Base-by-base conservation (phyloP, 2,329 filamentous ascomycete genomes). In the Thelonectria olida region DNA sequence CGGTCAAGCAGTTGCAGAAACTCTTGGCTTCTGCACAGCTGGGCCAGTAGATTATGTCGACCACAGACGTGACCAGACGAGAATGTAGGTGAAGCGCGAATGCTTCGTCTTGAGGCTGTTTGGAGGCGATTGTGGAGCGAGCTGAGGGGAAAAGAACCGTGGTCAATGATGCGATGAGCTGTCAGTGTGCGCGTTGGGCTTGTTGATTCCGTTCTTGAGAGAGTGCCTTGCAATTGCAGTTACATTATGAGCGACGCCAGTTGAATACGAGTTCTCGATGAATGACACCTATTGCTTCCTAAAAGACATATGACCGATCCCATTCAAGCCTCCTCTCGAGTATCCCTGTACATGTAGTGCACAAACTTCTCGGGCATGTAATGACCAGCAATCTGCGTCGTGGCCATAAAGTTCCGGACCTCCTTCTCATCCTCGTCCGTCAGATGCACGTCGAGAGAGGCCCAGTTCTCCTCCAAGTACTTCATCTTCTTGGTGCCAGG, bases 391-490 rank as follows among this genome's bases (percentile, higher is more conserved):
- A 69, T 31, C 41, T 65, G 42, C 17, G 44, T 47, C 2, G 17
- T 28, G 38, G 67, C 55, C 22, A 63, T 28, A 53, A 69, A 62
- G 0, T 23, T 20, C 9, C 70, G 55, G 15, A 80, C 67, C 22
- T 73, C 68, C 23, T 58, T 62, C 27, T 75, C 72, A 13, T 79
- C 76, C 19, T 72, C 73, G 5, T 66, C 51, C 0, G 66, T 69
- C n/a, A 79, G 44, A 25, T 61, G 10, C 0, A 79, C 63, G 10
- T 73, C 48, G 20, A 72, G 38, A 4, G 74, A 72, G 2, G 58
- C 74, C 25, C 75, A 67, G 50, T 83, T 83, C 58, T 82, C 76
- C 54, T 81, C 77, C 34, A 83, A 62, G 48, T 78, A 79, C 60
- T 74, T 72, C 20, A 78, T 66, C 49, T 67, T 76, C 70, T 79